phyloP scores from a whole-genome alignment of 148 eudicot genomes.

The Rhododendron williamsianum region DNA sequence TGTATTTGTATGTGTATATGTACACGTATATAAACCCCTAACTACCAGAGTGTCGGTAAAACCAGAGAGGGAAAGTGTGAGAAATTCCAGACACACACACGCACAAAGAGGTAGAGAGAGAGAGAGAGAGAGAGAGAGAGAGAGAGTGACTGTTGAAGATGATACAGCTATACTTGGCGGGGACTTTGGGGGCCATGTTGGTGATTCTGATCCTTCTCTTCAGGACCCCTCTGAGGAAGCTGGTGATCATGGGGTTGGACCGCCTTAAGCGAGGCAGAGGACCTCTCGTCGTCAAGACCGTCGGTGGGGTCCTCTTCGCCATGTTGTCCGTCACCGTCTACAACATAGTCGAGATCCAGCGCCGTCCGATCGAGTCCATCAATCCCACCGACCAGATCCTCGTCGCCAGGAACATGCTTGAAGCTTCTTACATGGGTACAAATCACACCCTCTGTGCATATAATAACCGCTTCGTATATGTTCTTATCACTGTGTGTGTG shows the following conservation, averaged over 20 bases:
- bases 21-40: not conserved
- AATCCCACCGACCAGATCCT: slow-evolving; percentile 65
- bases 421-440: slow-evolving; percentile 77
- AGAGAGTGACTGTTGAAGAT: slow-evolving; percentile 13
- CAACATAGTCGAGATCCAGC: slow-evolving; percentile 26
- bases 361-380: slow-evolving; percentile 28
- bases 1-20: not conserved
- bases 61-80: not conserved
- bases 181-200: slow-evolving; percentile 36
- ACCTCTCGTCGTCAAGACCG: slow-evolving; percentile 57
- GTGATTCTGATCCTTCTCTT: slow-evolving; percentile 46
- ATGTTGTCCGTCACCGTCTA: slow-evolving; percentile 41
- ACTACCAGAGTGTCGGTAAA: not conserved
- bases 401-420: slow-evolving; percentile 40
- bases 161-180: slow-evolving; percentile 43
- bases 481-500: too few species aligned
- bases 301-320: slow-evolving; percentile 39
- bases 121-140: not conserved
- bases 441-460: not conserved
- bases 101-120: not conserved
- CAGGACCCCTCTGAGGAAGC: slow-evolving; percentile 56
- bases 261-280: slow-evolving; percentile 58
- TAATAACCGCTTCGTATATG: too few species aligned
- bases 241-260: slow-evolving; percentile 44
- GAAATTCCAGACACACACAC: not conserved